phyloP scores from a whole-genome alignment of 2,329 filamentous ascomycete genomes.

The Arthrobotrys entomopaga region DNA sequence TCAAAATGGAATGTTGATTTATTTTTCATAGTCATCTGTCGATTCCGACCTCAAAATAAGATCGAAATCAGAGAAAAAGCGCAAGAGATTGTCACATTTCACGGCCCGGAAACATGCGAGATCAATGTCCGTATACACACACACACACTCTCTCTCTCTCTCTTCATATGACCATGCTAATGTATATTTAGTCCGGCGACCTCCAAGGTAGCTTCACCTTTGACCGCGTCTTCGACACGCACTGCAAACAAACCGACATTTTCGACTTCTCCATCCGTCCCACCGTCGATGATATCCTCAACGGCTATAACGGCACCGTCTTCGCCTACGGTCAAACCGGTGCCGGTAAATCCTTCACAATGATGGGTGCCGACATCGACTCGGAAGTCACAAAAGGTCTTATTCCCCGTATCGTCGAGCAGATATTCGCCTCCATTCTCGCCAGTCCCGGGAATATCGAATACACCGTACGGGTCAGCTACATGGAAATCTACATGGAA shows the following conservation, averaged over 20 bases:
- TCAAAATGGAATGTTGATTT: conserved; percentile 16
- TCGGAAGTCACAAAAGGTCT: conserved; percentile 92
- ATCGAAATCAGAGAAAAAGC: conserved; percentile 89
- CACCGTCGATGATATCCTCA: conserved; percentile 97
- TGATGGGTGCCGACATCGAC: conserved; percentile 83
- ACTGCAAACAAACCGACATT: conserved; percentile 87
- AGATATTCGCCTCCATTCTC: conserved; percentile 94
- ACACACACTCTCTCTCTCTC: neutral
- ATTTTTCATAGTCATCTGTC: conserved; percentile 82
- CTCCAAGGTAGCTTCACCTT: conserved; percentile 83
- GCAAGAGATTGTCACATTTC: conserved; percentile 89
- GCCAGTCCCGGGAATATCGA: conserved; percentile 84
- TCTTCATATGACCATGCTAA: conserved; percentile 9
- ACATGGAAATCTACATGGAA: conserved; percentile 99
- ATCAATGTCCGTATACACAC: conserved; percentile 72
- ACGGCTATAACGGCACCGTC: conserved; percentile 98
- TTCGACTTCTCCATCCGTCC: conserved; percentile 97
- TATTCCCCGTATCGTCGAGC: conserved; percentile 98
- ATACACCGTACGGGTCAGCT: conserved; percentile 91
- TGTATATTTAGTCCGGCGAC: conserved; percentile 60
- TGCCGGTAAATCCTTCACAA: conserved; percentile 98
- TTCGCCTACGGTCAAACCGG: conserved; percentile 98
- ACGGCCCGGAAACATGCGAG: conserved; percentile 85
- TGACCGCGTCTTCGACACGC: conserved; percentile 96
- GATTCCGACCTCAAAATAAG: conserved; percentile 97